Percentiles rank a stretch among this genome's conserved stretches.
phyloP scores from a whole-genome alignment of 2,329 filamentous ascomycete species.

The Ceratocystis alfenasii region DNA sequence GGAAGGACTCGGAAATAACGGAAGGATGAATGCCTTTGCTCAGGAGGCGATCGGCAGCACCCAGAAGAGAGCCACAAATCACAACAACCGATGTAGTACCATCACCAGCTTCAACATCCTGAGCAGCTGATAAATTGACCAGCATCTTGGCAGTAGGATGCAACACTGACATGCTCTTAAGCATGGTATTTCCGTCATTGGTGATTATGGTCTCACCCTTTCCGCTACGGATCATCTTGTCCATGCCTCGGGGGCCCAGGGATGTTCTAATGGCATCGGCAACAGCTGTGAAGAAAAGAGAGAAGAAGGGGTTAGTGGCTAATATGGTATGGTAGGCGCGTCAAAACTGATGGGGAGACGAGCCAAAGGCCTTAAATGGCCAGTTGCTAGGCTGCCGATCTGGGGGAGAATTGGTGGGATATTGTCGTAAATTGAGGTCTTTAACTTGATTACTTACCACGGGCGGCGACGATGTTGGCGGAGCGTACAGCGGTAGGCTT shows the following conservation, averaged over 20 bases:
- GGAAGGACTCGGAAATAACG: constrained; percentile 94
- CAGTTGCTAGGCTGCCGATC: neutral
- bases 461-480: constrained; percentile 91
- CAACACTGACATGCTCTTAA: constrained; percentile 98
- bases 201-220: constrained; percentile 98
- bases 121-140: constrained; percentile 89
- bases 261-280: constrained; percentile 96
- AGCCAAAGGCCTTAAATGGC: neutral
- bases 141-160: constrained; percentile 99
- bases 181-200: constrained; percentile 98
- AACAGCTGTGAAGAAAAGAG: constrained; percentile 50
- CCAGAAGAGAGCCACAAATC: constrained; percentile 87
- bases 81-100: constrained; percentile 97
- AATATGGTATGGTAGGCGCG: neutral
- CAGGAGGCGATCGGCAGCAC: constrained; percentile 82
- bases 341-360: neutral
- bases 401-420: neutral
- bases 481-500: constrained; percentile 96
- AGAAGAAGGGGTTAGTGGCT: neutral
- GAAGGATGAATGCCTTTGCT: constrained; percentile 93
- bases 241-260: constrained; percentile 91
- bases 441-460: constrained; percentile 48
- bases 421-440: neutral
- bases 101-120: constrained; percentile 96
- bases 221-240: constrained; percentile 97